phyloP scores from a whole-genome alignment of 345 rosid species.

The Moringa oleifera region DNA sequence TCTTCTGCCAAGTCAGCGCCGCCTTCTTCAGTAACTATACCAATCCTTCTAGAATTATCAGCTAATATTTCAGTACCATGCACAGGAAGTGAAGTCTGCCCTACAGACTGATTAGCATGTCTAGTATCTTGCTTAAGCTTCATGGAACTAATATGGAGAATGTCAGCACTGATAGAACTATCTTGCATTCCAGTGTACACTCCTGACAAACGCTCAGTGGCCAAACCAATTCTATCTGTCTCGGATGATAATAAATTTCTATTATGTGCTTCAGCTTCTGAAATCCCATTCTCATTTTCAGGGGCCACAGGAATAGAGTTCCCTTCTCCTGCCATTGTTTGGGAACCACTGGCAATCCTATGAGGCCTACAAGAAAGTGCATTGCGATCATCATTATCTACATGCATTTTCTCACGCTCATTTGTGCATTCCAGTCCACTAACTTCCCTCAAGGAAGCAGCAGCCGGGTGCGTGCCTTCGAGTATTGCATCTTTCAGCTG shows the following conservation, averaged over 20 bases:
- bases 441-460: conserved; percentile 28
- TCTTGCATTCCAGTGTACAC: conserved; percentile 6
- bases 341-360: conserved; percentile 5
- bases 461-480: conserved; percentile 20
- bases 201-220: conserved; percentile 14
- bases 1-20: conserved; percentile 9
- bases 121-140: conserved; percentile 26
- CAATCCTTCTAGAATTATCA: conserved; percentile 8
- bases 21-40: conserved; percentile 9
- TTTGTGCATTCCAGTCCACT: conserved; percentile 28
- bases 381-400: conserved; percentile 7
- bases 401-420: conserved; percentile 3
- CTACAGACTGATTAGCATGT: conserved; percentile 4
- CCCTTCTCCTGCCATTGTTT: conserved; percentile 13
- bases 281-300: conserved; percentile 17
- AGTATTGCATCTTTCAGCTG: conserved; percentile 47
- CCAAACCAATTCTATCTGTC: conserved; percentile 27
- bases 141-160: conserved; percentile 20
- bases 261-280: conserved; percentile 8
- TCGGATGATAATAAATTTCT: conserved; percentile 14
- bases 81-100: conserved; percentile 5
- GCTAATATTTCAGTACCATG: conserved; percentile 5
- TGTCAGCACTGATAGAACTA: conserved; percentile 4
- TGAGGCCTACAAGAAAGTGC: conserved; percentile 6
- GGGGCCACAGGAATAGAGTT: conserved; percentile 14